Conservation (phyloP, 2,329 filamentous ascomycete genomes). For the Phyllosticta citribraziliensis region DNA sequence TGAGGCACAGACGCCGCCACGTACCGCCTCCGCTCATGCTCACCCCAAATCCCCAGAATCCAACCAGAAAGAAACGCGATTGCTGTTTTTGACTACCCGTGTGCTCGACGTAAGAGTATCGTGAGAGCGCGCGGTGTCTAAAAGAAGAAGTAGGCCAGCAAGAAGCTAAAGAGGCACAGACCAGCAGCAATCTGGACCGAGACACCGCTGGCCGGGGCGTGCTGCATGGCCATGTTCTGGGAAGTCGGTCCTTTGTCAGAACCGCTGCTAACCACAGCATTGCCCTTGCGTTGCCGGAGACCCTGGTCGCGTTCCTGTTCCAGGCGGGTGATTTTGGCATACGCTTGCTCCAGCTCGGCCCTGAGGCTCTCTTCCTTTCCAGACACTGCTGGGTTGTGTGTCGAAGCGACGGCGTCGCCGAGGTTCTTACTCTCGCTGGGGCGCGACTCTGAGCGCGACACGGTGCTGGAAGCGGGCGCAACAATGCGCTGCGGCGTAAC, state of each 20-base stretch:
- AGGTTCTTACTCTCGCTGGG: conserved; percentile 30
- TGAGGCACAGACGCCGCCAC: not conserved
- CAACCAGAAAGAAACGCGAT: not conserved
- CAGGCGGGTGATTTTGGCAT: conserved; percentile 60
- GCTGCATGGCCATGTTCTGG: conserved; percentile 40
- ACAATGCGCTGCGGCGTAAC: conserved; percentile 36
- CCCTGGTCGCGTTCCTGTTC: conserved; percentile 54
- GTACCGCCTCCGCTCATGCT: not conserved
- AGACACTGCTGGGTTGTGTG: conserved; percentile 38
- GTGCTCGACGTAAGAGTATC: not conserved
- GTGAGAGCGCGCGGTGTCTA: conserved; percentile 33
- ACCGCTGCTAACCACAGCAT: conserved; percentile 25
- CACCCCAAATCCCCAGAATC: not conserved
- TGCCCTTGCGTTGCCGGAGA: conserved; percentile 68
- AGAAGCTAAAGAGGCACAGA: conserved; percentile 80
- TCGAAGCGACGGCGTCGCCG: conserved; percentile 31
- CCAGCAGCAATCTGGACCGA: conserved; percentile 75
- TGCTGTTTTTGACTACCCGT: not conserved
- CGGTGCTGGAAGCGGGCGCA: conserved; percentile 22
- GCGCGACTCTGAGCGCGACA: conserved; percentile 29
- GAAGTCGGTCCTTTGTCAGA: conserved; percentile 42
- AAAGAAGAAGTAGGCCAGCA: conserved; percentile 95
- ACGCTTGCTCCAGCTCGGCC: conserved; percentile 63
- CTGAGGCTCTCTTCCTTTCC: conserved; percentile 55
- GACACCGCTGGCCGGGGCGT: conserved; percentile 61